A percentile compares a stretch with the other conserved stretches of the same genome.
Evolutionary conservation across 1,284 basidiomycete species (phyloP).

Genomic region (Caloboletus firmus): DNA sequence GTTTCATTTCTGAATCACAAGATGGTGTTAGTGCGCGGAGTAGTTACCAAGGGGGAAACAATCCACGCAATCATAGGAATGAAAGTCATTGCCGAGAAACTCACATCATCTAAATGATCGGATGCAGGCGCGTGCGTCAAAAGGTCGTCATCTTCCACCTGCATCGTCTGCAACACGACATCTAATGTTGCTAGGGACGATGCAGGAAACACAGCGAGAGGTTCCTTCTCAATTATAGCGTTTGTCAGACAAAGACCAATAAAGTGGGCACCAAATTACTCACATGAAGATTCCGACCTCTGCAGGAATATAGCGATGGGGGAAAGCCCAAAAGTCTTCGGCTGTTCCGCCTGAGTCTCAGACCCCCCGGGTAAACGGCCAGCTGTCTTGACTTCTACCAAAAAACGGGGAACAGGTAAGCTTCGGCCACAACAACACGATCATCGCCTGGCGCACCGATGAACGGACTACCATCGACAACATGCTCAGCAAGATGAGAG

Average conservation of each 20-base stretch:
- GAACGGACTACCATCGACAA: not conserved
- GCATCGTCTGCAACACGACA: conserved; percentile 7
- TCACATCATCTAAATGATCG: no score
- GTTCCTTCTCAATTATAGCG: not conserved
- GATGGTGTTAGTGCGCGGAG: no score
- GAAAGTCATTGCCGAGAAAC: no score
- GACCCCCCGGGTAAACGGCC: conserved; percentile 10
- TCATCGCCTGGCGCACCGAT: conserved; percentile 7
- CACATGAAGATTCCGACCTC: conserved; percentile 8
- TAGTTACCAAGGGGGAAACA: no score
- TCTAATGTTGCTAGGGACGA: conserved; percentile 15
- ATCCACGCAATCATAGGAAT: no score
- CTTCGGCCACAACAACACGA: not conserved
- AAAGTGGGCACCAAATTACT: not conserved
- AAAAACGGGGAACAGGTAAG: conserved; percentile 8
- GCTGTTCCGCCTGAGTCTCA: conserved; percentile 12
- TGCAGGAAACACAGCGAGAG: not conserved
- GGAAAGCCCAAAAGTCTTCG: conserved; percentile 3
- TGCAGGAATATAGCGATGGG: not conserved
- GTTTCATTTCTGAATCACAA: no score
- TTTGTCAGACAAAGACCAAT: conserved; percentile 9
- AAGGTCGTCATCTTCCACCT: not conserved
- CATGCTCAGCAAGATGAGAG: conserved; percentile 1
- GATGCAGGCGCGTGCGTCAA: no score
- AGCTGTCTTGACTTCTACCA: conserved; percentile 11